phyloP scores from a whole-genome alignment of 2,329 filamentous ascomycete genomes.

The Cladophialophora immunda region DNA sequence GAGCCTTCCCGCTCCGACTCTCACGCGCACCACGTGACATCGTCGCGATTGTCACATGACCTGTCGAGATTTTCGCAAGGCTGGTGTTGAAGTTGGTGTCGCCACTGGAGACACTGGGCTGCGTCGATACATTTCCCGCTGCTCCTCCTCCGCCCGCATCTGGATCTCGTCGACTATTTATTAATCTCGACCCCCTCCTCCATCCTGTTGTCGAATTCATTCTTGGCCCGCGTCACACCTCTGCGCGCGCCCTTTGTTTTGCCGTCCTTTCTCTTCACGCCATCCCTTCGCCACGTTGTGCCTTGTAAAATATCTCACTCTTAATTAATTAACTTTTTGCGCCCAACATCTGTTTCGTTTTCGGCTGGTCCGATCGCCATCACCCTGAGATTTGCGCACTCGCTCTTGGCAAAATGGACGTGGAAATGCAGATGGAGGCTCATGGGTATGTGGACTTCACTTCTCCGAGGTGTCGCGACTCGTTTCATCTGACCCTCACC shows the following conservation, averaged over 20 bases:
- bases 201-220: not conserved
- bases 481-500: slow-evolving; percentile 27
- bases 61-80: slow-evolving; percentile 24
- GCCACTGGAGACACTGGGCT: slow-evolving; percentile 38
- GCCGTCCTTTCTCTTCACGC: slow-evolving; percentile 23
- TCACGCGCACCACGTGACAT: slow-evolving; percentile 7
- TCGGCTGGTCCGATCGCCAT: slow-evolving; percentile 38
- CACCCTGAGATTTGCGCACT: slow-evolving; percentile 10
- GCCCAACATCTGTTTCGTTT: slow-evolving; percentile 9
- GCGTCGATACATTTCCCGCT: slow-evolving; percentile 36
- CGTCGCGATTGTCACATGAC: slow-evolving; percentile 29
- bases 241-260: slow-evolving; percentile 23
- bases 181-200: slow-evolving; percentile 13
- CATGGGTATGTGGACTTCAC: slow-evolving; percentile 37
- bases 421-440: slow-evolving; percentile 40
- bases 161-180: slow-evolving; percentile 27
- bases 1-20: slow-evolving; percentile 3
- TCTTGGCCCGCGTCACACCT: slow-evolving; percentile 12
- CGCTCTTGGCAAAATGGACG: slow-evolving; percentile 38
- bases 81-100: slow-evolving; percentile 30
- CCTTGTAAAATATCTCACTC: slow-evolving; percentile 32
- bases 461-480: not conserved
- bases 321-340: slow-evolving; percentile 34
- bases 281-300: slow-evolving; percentile 19
- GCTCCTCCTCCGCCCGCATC: slow-evolving; percentile 11